phyloP scores from a whole-genome alignment of 1,284 basidiomycete genomes.

The Austroboletus novae-zelandiae region DNA sequence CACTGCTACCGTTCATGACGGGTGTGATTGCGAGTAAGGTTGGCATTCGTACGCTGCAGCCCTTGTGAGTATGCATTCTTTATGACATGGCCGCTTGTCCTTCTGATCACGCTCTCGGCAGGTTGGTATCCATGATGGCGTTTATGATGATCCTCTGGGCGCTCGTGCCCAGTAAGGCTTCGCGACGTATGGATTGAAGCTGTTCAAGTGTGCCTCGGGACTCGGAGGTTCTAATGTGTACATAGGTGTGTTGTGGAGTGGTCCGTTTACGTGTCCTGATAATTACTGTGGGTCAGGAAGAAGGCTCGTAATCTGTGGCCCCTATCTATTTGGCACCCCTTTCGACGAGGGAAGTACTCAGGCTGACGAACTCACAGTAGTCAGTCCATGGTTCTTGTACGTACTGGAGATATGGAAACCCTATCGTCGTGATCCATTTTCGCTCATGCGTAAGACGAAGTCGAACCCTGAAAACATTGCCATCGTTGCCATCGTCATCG shows the following conservation, averaged over 20 bases:
- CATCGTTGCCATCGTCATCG: no score
- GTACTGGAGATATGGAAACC: no score
- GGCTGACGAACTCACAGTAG: no score
- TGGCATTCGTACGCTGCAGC: constrained; percentile 53
- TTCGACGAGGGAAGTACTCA: no score
- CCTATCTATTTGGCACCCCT: no score
- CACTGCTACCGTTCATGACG: constrained; percentile 54
- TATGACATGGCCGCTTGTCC: neutral
- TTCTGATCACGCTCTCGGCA: constrained; percentile 13
- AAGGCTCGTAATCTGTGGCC: no score
- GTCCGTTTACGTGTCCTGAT: neutral
- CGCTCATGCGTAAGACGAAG: no score
- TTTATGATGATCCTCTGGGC: constrained; percentile 44
- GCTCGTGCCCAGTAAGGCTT: constrained; percentile 35
- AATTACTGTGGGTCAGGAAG: no score
- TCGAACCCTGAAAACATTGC: no score
- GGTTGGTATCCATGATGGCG: constrained; percentile 46
- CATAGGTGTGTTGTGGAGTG: neutral
- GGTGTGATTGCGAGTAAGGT: constrained; percentile 50
- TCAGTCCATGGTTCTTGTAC: no score
- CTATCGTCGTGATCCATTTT: no score
- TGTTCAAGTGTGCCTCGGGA: neutral
- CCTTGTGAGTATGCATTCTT: constrained; percentile 42
- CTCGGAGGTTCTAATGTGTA: neutral
- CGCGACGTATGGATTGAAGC: constrained; percentile 17